Base-by-base conservation (phyloP, 768 basidiomycete genomes). In the Lactarius trivialis region DNA sequence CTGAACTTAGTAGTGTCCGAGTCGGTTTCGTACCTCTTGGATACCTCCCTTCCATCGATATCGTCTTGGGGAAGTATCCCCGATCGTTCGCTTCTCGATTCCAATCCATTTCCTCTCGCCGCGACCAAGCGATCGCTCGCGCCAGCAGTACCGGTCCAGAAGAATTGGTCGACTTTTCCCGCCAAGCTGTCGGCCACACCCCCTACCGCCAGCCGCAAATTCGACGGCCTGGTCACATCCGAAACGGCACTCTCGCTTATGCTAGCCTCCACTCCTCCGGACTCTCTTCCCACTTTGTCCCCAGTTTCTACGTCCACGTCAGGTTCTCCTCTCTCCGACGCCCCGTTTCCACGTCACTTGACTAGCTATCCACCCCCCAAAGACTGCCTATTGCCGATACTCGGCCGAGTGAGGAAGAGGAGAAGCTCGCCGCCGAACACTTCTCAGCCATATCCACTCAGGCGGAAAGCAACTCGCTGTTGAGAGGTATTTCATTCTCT, bases 241-340 rank as follows among this genome's bases (percentile, higher is more conserved):
- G 57, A 58, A 58, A 49, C 34, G 17, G 36, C 34, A 12, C 57
- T 58, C 36, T 51, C 57, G 17, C 49, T 51, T 17, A 28, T 50
- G 48, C 26, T 58, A 17, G 48, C 48, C 9, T 37, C 49, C 4
- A 58, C 48, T 8, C 49, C 57, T 50, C 48, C 48, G 3, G 57
- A 51, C 2, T 21, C 48, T 11, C 32, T 50, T 26, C 49, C 48
- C 3, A 33, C 57, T 1, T 11, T 39, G 5, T 39, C 49, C 12
- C 48, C 45, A 19, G 17, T 5, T 50, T 51, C 24, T 33, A 6
- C 28, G 24, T 50, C 33, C 14, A 17, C 48, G 12, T 50, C 57
- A 21, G 36, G 57, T 51, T 51, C 49, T 32, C 33, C 21, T 28
- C 12, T n/a, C 17, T 58, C 57, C 4, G 24, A 30, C 34, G 36